phyloP scores from a whole-genome alignment of 768 basidiomycete species.

The Suillus subalutaceus region DNA sequence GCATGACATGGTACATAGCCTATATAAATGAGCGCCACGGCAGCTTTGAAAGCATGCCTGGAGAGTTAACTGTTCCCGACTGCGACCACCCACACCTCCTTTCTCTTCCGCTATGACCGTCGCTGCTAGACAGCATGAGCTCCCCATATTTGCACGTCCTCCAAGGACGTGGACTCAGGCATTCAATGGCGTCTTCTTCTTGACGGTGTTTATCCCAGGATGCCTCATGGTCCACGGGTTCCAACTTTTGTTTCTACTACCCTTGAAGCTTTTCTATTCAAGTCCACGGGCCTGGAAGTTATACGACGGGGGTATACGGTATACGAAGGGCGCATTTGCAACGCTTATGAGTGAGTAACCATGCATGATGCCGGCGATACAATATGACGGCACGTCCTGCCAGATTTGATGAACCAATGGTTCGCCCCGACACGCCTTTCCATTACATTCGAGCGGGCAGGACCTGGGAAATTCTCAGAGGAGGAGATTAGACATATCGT shows the following conservation, averaged over 20 bases:
- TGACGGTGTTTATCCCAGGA: constrained; percentile 60
- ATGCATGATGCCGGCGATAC: background rate
- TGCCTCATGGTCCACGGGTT: constrained; percentile 71
- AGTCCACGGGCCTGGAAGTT: constrained; percentile 52
- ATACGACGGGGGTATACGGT: constrained; percentile 73
- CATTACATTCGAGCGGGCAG: constrained; percentile 74
- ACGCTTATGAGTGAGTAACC: constrained; percentile 64
- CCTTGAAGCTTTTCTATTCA: constrained; percentile 62
- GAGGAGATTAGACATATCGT: constrained; percentile 63
- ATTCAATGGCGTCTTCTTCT: constrained; percentile 53
- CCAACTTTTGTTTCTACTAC: constrained; percentile 73
- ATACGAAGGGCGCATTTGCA: constrained; percentile 84
- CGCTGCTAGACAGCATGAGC: constrained; percentile 35
- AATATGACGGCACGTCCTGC: constrained; percentile 7
- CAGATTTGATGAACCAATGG: constrained; percentile 80
- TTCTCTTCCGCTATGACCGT: constrained; percentile 23
- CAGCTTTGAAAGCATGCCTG: constrained; percentile 7
- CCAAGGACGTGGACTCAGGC: constrained; percentile 55
- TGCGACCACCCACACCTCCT: constrained; percentile 10
- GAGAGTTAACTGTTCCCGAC: constrained; percentile 10
- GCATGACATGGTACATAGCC: background rate
- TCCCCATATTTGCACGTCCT: constrained; percentile 59
- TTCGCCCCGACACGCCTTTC: constrained; percentile 78
- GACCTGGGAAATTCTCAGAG: constrained; percentile 61
- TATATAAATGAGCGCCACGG: background rate